Percentiles rank a stretch among this genome's conserved stretches.
These are phyloP conservation scores for Microbotryum silenes-acaulis DNA, from an alignment of 1,284 basidiomycete species.

Conservation along the genomic window DNA sequence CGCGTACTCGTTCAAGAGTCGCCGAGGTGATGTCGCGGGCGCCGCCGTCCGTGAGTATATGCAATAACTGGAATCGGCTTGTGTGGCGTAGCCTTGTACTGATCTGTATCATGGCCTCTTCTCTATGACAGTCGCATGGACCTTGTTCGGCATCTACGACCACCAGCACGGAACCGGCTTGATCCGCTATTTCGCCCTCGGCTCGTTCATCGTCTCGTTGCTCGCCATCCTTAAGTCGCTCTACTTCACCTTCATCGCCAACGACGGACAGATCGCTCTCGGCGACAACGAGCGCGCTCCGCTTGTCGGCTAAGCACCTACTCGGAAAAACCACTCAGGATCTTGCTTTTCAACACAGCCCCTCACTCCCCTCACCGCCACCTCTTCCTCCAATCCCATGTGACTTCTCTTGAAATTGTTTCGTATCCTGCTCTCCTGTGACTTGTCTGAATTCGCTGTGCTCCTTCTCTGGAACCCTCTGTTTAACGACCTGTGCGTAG, in stretches of 20 bases:
- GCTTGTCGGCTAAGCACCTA: slow-evolving; percentile 18
- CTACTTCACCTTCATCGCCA: slow-evolving; percentile 21
- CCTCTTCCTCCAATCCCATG: too few relatives aligned
- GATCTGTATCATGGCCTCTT: slow-evolving; percentile 7
- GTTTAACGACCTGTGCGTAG: too few relatives aligned
- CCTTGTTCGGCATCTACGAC: slow-evolving; percentile 30
- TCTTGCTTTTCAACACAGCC: too few relatives aligned
- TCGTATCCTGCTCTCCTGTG: too few relatives aligned
- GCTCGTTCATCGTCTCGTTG: slow-evolving; percentile 37
- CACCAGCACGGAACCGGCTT: slow-evolving; percentile 24
- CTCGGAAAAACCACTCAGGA: too few relatives aligned
- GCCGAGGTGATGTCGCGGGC: slow-evolving; percentile 42
- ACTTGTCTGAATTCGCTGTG: too few relatives aligned
- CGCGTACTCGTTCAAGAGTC: slow-evolving; percentile 39
- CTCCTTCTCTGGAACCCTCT: too few relatives aligned
- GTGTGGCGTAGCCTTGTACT: neutral
- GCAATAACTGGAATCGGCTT: too few relatives aligned
- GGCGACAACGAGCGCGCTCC: slow-evolving; percentile 27
- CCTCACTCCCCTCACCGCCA: too few relatives aligned
- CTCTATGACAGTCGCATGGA: slow-evolving; percentile 24
- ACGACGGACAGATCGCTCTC: slow-evolving; percentile 17
- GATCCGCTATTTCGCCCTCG: slow-evolving; percentile 35
- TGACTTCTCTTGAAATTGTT: too few relatives aligned
- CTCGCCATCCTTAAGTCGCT: slow-evolving; percentile 33
- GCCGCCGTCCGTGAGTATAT: slow-evolving; percentile 30